These are phyloP conservation scores for Eimeria zaria DNA, from an alignment of 169 alveolate species.

Conservation along the genomic window DNA sequence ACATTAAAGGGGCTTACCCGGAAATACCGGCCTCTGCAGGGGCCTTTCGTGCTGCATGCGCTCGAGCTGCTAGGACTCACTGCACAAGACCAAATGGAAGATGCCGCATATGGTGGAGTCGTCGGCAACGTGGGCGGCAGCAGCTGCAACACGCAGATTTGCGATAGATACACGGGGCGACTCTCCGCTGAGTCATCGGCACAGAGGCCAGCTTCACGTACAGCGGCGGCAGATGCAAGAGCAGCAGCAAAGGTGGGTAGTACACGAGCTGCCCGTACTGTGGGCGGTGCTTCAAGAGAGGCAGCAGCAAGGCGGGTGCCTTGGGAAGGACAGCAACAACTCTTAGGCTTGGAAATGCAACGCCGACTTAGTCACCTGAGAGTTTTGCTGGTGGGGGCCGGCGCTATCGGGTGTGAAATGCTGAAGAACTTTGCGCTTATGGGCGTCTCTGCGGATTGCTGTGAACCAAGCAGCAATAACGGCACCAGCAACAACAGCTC, in stretches of 20 bases:
- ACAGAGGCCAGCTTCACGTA: background rate
- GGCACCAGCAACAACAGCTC: too few species aligned
- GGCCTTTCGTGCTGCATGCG: slow-evolving; percentile 76
- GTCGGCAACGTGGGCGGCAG: slow-evolving; percentile 16
- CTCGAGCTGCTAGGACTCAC: slow-evolving; percentile 49
- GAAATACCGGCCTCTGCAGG: slow-evolving; percentile 68
- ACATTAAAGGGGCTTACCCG: slow-evolving; percentile 78
- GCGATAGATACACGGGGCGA: background rate
- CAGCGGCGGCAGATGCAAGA: background rate
- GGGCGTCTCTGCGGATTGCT: slow-evolving; percentile 92
- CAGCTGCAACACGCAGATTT: slow-evolving; percentile 40
- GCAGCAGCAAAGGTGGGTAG: slow-evolving; percentile 2
- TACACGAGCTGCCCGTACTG: background rate
- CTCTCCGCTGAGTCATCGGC: background rate
- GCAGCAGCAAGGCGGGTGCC: slow-evolving; percentile 10
- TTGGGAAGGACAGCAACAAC: slow-evolving; percentile 79
- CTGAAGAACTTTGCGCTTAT: slow-evolving; percentile 98
- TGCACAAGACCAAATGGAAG: background rate
- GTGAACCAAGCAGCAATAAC: slow-evolving; percentile 30
- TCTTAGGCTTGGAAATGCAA: slow-evolving; percentile 75
- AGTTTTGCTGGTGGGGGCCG: slow-evolving; percentile 93
- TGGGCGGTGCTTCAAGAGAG: background rate
- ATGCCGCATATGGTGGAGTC: background rate
- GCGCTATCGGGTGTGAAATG: slow-evolving; percentile 99
- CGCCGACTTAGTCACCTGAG: slow-evolving; percentile 84